Evolutionary conservation across 2,329 filamentous ascomycete genomes (phyloP).

Genomic region (Periglandula ipomoeae): DNA sequence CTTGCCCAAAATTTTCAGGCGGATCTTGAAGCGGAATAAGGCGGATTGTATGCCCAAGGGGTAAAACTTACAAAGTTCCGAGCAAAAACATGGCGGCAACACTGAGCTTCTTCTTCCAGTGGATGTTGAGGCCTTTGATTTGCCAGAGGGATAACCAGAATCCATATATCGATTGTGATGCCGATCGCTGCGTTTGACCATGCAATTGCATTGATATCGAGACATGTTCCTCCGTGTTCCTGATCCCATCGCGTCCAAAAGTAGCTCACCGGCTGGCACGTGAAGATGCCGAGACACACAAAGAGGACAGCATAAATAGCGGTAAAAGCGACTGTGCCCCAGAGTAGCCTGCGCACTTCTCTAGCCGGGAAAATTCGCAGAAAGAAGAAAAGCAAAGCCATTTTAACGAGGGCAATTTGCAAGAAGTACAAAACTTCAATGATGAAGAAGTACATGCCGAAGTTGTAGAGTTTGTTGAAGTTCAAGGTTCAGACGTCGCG

Average conservation of each 20-base stretch:
- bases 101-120: conserved; percentile 28
- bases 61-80: conserved; percentile 24
- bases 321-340: conserved; percentile 21
- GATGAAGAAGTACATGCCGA: conserved; percentile 19
- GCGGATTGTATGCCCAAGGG: too few species aligned
- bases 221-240: conserved; percentile 25
- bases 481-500: conserved; percentile 19
- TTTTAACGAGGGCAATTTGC: conserved; percentile 21
- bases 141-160: conserved; percentile 29
- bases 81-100: conserved; percentile 31
- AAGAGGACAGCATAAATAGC: conserved; percentile 20
- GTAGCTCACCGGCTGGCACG: conserved; percentile 28
- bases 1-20: too few species aligned
- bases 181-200: conserved; percentile 31
- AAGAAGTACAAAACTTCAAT: conserved; percentile 25
- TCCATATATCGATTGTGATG: conserved; percentile 30
- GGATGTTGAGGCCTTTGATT: conserved; percentile 20
- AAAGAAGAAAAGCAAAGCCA: conserved; percentile 31
- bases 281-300: conserved; percentile 21
- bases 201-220: conserved; percentile 25
- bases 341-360: conserved; percentile 20
- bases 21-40: too few species aligned
- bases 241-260: conserved; percentile 32
- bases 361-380: conserved; percentile 27
- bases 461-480: conserved; percentile 10